These are phyloP conservation scores for Neurospora sp. DNA, from an alignment of 495 filamentous ascomycete genomes.

Conservation along the genomic window DNA sequence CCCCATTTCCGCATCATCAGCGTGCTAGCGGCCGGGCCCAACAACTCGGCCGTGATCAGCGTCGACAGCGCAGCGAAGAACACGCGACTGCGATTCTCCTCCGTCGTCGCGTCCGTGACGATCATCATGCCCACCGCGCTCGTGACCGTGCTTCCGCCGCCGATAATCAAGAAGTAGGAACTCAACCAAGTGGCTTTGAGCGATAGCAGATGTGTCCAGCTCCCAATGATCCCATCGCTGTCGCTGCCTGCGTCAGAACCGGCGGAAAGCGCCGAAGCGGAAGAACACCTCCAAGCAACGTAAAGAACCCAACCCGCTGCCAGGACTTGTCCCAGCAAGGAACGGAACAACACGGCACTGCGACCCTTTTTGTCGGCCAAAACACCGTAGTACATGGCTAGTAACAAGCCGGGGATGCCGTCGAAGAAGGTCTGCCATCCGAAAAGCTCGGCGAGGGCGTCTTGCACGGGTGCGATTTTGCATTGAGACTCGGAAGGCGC, in stretches of 20 bases:
- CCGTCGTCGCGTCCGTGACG: background rate
- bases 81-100: background rate
- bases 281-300: background rate
- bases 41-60: background rate
- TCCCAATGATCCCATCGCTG: background rate
- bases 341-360: background rate
- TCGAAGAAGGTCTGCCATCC: background rate
- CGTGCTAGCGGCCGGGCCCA: background rate
- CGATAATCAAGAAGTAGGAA: background rate
- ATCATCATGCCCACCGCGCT: background rate
- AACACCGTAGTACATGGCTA: background rate
- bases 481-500: background rate
- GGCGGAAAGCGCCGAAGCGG: background rate
- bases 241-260: background rate
- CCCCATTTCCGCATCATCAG: background rate
- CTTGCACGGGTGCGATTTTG: background rate
- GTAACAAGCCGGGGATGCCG: background rate
- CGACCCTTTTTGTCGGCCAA: background rate
- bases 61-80: background rate
- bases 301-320: background rate
- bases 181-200: background rate
- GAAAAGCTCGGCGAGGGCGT: background rate
- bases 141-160: background rate
- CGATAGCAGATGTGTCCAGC: background rate
- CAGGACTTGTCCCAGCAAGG: background rate